phyloP scores from a whole-genome alignment of 352 stramenopile species.

The Globisporangium cystogenes region DNA sequence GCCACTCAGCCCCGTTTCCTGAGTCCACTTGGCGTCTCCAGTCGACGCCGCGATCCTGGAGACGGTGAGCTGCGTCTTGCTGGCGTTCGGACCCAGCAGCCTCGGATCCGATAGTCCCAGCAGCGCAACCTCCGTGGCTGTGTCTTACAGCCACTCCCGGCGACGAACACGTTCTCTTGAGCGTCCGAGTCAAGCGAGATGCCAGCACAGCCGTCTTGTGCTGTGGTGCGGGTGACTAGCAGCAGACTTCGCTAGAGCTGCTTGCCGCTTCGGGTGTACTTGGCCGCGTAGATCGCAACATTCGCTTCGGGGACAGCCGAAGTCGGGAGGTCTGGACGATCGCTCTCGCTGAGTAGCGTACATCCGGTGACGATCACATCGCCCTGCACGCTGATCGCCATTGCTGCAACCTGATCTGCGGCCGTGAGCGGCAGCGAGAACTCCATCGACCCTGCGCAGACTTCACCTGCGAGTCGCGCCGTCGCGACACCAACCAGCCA shows the following conservation, averaged over 20 bases:
- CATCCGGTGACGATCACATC: background rate
- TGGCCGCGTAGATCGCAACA: constrained; percentile 6
- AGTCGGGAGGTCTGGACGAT: background rate
- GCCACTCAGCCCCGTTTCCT: background rate
- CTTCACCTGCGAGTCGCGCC: background rate
- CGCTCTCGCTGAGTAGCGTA: background rate
- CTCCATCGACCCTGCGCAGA: background rate
- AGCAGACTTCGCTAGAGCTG: constrained; percentile 7
- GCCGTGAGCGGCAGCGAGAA: background rate
- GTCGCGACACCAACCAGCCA: background rate
- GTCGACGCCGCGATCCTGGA: background rate
- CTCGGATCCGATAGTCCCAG: constrained; percentile 1
- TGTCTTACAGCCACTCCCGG: background rate
- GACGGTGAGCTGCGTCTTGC: constrained; percentile 8
- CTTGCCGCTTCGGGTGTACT: constrained; percentile 9
- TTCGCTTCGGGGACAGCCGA: background rate
- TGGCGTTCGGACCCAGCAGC: background rate
- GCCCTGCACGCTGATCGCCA: background rate
- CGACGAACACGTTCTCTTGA: constrained; percentile 5
- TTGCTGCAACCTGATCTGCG: background rate
- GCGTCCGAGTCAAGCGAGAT: constrained; percentile 1
- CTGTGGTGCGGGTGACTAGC: background rate
- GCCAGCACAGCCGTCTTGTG: constrained; percentile 1
- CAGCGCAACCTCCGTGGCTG: background rate
- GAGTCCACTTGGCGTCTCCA: constrained; percentile 6